These are phyloP conservation scores for Coemansia sp. DNA, from an alignment of 192 early-diverging fungal genomes.

Conservation along the genomic window DNA sequence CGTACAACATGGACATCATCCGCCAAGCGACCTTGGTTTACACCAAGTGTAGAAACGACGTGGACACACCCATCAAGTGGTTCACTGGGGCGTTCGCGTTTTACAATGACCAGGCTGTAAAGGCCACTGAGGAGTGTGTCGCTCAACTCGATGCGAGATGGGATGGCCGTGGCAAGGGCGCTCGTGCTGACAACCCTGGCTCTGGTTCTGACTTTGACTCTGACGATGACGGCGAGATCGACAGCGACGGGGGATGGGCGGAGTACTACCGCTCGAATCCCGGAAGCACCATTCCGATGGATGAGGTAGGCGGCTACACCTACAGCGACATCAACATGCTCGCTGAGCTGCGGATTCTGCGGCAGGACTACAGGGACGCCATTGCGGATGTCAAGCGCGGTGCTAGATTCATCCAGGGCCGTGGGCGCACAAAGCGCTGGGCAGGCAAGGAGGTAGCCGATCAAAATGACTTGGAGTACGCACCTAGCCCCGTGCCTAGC, in stretches of 20 bases:
- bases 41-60: slow-evolving; percentile 39
- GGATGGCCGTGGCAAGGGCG: background rate
- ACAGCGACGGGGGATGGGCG: slow-evolving; percentile 32
- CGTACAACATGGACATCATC: slow-evolving; percentile 67
- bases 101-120: slow-evolving; percentile 61
- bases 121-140: slow-evolving; percentile 57
- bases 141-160: slow-evolving; percentile 33
- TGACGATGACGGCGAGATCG: slow-evolving; percentile 1
- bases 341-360: slow-evolving; percentile 79
- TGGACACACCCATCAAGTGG: slow-evolving; percentile 41
- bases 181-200: background rate
- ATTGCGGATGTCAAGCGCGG: slow-evolving; percentile 69
- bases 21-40: slow-evolving; percentile 61
- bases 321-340: slow-evolving; percentile 79
- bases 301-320: slow-evolving; percentile 62
- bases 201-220: slow-evolving; percentile 13
- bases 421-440: slow-evolving; percentile 66
- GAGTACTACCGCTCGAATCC: slow-evolving; percentile 25
- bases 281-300: slow-evolving; percentile 37
- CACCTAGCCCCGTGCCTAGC: slow-evolving; percentile 34
- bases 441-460: slow-evolving; percentile 46
- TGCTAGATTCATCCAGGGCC: slow-evolving; percentile 64
- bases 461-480: slow-evolving; percentile 61
- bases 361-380: slow-evolving; percentile 71
- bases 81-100: slow-evolving; percentile 28